Percentiles rank a stretch among this genome's conserved stretches.
Evolutionary conservation across 2,329 filamentous ascomycete genomes (phyloP).

Genomic region (Eutypella sp.): DNA sequence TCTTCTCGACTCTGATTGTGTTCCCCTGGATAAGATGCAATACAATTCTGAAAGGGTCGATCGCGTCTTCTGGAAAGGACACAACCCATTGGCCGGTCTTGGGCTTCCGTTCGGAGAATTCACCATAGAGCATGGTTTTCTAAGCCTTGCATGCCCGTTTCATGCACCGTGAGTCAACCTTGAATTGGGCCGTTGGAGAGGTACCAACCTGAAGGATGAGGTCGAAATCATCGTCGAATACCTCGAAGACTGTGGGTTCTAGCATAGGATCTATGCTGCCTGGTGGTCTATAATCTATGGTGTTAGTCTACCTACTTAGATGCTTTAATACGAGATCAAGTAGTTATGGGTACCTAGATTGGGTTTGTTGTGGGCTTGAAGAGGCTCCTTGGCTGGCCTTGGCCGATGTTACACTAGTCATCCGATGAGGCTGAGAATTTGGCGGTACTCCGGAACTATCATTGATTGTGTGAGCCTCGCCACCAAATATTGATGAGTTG

Average conservation of each 20-base stretch:
- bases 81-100: background rate
- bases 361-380: too few species aligned
- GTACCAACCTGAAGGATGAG: background rate
- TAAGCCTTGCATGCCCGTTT: background rate
- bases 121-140: background rate
- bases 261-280: too few species aligned
- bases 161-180: background rate
- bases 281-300: too few species aligned
- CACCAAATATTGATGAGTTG: too few species aligned
- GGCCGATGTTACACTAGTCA: too few species aligned
- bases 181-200: background rate
- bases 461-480: too few species aligned
- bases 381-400: too few species aligned
- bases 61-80: background rate
- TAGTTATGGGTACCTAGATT: too few species aligned
- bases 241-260: background rate
- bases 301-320: too few species aligned
- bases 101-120: background rate
- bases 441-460: too few species aligned
- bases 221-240: background rate
- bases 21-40: background rate
- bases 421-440: too few species aligned
- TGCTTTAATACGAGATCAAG: too few species aligned
- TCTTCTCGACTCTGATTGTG: background rate
- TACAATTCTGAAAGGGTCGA: background rate